Conservation (phyloP, 352 stramenopile genomes). For the Phytophthora palmivora region DNA sequence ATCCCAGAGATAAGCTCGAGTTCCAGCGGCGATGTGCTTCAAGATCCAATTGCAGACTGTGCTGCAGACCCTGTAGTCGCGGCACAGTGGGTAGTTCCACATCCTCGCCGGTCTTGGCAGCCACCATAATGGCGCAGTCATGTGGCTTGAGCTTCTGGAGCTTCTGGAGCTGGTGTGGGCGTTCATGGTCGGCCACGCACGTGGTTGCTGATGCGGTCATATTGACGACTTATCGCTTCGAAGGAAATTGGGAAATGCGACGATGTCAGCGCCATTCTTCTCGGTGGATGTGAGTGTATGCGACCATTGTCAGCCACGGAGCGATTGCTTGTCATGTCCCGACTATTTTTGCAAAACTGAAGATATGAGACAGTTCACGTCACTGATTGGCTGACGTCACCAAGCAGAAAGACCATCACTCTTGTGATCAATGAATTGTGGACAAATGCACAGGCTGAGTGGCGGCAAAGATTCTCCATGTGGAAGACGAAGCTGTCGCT, state of each 20-base stretch:
- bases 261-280: background rate
- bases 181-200: constrained; percentile 26
- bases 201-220: constrained; percentile 22
- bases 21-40: constrained; percentile 48
- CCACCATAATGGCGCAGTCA: constrained; percentile 37
- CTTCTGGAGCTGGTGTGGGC: constrained; percentile 21
- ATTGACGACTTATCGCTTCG: background rate
- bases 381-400: constrained; percentile 20
- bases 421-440: constrained; percentile 26
- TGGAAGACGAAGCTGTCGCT: background rate
- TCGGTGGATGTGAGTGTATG: constrained; percentile 9
- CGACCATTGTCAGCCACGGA: constrained; percentile 13
- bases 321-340: constrained; percentile 2
- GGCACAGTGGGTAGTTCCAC: constrained; percentile 23
- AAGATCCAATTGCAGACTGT: constrained; percentile 36
- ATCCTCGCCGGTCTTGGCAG: constrained; percentile 18
- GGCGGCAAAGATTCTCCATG: background rate
- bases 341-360: constrained; percentile 24
- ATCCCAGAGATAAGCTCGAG: constrained; percentile 37
- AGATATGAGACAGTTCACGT: constrained; percentile 32
- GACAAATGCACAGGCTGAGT: constrained; percentile 9
- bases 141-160: constrained; percentile 45
- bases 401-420: constrained; percentile 16
- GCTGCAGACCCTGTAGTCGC: constrained; percentile 26
- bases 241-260: constrained; percentile 30